These are phyloP conservation scores for Melanomma pulvis-pyrius DNA, from an alignment of 495 filamentous ascomycete species.

Conservation along the genomic window DNA sequence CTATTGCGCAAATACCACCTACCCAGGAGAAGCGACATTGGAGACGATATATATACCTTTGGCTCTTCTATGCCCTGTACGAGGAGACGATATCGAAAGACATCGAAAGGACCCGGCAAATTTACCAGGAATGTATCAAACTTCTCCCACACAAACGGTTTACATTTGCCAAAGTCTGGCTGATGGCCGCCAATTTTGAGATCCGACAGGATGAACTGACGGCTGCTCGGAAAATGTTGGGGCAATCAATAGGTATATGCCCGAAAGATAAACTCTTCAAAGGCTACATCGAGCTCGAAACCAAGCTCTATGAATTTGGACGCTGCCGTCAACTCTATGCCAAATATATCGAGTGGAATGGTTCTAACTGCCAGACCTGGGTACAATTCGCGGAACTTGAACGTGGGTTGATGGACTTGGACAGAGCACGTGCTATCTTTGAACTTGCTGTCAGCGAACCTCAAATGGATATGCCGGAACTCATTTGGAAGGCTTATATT, in stretches of 20 bases:
- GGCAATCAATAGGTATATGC: constrained; percentile 87
- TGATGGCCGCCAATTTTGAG: constrained; percentile 91
- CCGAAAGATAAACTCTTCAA: constrained; percentile 95
- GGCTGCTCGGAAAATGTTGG: constrained; percentile 81
- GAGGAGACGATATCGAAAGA: constrained; percentile 87
- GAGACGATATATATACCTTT: constrained; percentile 95
- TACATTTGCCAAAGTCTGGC: constrained; percentile 96
- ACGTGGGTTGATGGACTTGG: constrained; percentile 82
- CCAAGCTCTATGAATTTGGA: constrained; percentile 88
- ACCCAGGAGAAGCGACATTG: constrained; percentile 97
- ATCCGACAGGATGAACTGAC: constrained; percentile 81
- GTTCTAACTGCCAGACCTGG: constrained; percentile 88
- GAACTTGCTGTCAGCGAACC: constrained; percentile 86
- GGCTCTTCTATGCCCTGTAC: constrained; percentile 95
- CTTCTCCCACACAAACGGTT: constrained; percentile 95
- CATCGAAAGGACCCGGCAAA: constrained; percentile 76
- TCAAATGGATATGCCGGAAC: constrained; percentile 93
- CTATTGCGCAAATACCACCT: constrained; percentile 93
- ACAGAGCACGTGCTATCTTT: constrained; percentile 86
- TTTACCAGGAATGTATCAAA: constrained; percentile 85
- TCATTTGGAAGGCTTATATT: constrained; percentile 96
- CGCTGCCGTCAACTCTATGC: constrained; percentile 89
- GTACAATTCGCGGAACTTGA: constrained; percentile 93
- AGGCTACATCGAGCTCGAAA: constrained; percentile 88
- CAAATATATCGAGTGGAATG: constrained; percentile 89